Evolutionary conservation across 192 early-diverging fungal species (phyloP), one percentile per base, ranked within the genome.

Genomic region (Anaeromyces robustus): DNA sequence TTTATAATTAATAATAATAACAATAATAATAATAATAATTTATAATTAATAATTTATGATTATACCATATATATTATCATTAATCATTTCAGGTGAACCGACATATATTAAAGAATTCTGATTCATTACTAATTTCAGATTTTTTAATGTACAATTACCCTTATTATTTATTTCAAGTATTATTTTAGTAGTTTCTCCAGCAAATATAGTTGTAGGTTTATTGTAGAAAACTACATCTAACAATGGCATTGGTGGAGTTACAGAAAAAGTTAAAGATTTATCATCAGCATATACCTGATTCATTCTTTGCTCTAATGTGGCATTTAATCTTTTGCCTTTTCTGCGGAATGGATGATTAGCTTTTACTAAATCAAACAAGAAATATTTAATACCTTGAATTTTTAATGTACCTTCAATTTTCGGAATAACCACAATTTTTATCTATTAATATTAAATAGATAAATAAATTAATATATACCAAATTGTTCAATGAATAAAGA

Each of bases 91-190:
- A 18, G 85, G 81, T 37, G 84, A 79, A 31, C 93, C 94, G 37
- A 96, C 83, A 77, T 88, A 89, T 82, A 96, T 94, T 82, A 97
- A 97, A 11, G 92, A 92, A 0, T 95, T 94, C 82, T 98, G 96
- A 77, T 93, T 96, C 31, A 92, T 88, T 84, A 95, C 92, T 19
- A 97, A 83, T 19, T 88, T 85, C 34, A 97, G 82, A 78, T 88
- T 89, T 19, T 87, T 89, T 30, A 98, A 84, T 11, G 94, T 92
- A 11, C 87, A 88, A 80, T 90, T 85, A 19, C 96, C 96, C 32
- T 92, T 91, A 86, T 99, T 99, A 34, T 88, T 93, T 22, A 99
- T 87, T 78, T 94, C 92, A 78, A 98, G 77, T 0, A 92, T 89
- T 0, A 91, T 85, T 29, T 89, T 87, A 30, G 87, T 87, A 31